Percentiles rank a stretch among this genome's conserved stretches.
Evolutionary conservation across 2,329 filamentous ascomycete species (phyloP).

Genomic region (Calonectria henricotiae): DNA sequence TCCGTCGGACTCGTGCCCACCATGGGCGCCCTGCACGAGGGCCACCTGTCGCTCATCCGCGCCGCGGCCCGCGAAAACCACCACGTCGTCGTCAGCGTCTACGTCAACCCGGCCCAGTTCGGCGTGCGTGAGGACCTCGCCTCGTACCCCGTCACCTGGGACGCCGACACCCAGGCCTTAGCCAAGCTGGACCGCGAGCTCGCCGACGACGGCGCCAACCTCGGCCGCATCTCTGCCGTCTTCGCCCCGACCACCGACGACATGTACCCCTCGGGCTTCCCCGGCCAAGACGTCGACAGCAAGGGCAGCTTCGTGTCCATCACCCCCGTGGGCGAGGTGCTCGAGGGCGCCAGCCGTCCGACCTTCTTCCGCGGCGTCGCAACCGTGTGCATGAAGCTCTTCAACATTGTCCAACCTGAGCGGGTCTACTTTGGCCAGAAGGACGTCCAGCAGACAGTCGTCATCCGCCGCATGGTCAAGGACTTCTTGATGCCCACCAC

Average conservation of each 20-base stretch:
- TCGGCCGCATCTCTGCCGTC: constrained; percentile 84
- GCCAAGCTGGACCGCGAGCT: constrained; percentile 80
- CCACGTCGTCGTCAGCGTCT: constrained; percentile 91
- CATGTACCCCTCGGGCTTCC: constrained; percentile 91
- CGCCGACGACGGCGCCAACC: constrained; percentile 71
- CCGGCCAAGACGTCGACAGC: constrained; percentile 79
- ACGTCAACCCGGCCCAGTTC: constrained; percentile 98
- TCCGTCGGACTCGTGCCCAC: constrained; percentile 93
- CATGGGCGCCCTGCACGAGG: constrained; percentile 97
- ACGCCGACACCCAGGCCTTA: constrained; percentile 79
- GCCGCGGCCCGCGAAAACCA: constrained; percentile 88
- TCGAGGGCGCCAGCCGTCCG: constrained; percentile 89
- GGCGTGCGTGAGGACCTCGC: constrained; percentile 89
- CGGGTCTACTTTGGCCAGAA: constrained; percentile 96
- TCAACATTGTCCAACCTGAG: constrained; percentile 72
- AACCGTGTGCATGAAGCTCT: constrained; percentile 91
- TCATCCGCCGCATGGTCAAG: constrained; percentile 88
- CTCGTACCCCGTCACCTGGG: constrained; percentile 93
- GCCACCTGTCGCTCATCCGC: constrained; percentile 89
- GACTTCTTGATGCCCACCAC: constrained; percentile 88
- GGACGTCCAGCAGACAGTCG: constrained; percentile 95
- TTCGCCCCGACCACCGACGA: constrained; percentile 87
- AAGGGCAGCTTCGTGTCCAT: constrained; percentile 93
- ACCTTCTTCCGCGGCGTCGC: constrained; percentile 98
- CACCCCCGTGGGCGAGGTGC: constrained; percentile 84